phyloP scores from a whole-genome alignment of 2,329 filamentous ascomycete species.

The Hypoxylon sp. region DNA sequence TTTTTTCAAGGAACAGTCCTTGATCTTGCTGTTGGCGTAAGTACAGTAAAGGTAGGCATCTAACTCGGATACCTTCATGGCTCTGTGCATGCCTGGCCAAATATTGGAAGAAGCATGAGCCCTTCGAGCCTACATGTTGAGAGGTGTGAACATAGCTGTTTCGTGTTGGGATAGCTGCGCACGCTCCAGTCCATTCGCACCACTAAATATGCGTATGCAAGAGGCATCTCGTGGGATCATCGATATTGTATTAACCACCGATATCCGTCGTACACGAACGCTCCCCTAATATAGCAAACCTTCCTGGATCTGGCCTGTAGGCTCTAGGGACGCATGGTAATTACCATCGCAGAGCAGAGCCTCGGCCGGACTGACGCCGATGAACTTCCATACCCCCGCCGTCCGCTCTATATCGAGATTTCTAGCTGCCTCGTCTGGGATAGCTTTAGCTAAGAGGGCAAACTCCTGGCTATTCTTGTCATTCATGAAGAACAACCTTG shows the following conservation, averaged over 20 bases:
- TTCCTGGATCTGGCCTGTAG: constrained; percentile 33
- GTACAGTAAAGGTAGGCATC: background rate
- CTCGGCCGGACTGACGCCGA: constrained; percentile 44
- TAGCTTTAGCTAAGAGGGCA: constrained; percentile 38
- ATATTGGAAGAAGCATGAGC: background rate
- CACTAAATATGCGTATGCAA: background rate
- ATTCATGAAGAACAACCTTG: constrained; percentile 46
- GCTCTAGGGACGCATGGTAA: constrained; percentile 38
- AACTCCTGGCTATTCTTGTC: constrained; percentile 41
- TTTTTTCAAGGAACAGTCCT: background rate
- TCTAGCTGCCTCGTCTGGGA: constrained; percentile 37
- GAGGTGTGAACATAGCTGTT: background rate
- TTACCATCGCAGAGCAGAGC: constrained; percentile 40
- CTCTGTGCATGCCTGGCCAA: background rate
- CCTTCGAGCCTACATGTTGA: background rate
- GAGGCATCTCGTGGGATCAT: background rate
- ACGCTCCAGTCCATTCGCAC: background rate
- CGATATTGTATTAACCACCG: background rate
- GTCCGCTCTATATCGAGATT: constrained; percentile 36
- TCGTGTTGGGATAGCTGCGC: background rate
- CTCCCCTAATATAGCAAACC: background rate
- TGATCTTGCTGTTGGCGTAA: background rate
- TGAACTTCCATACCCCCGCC: constrained; percentile 47
- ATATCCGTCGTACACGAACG: background rate
- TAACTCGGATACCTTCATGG: background rate